Percentiles rank a stretch among this genome's conserved stretches.
Evolutionary conservation across 1,284 basidiomycete genomes (phyloP).

Genomic region (Ceratobasidium sp.): DNA sequence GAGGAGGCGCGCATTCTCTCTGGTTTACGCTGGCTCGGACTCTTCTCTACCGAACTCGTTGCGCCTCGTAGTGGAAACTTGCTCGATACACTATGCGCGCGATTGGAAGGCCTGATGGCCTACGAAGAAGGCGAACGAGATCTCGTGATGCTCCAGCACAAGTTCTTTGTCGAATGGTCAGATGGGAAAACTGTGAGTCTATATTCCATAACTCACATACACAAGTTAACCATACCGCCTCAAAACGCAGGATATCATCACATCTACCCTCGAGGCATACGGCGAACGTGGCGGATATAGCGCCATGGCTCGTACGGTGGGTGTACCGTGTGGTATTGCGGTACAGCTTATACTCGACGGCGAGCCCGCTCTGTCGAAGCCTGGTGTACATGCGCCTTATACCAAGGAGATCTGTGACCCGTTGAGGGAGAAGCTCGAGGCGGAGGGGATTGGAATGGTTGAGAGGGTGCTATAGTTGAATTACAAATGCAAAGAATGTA

Average conservation of each 20-base stretch:
- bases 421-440: constrained; percentile 82
- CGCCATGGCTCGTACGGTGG: constrained; percentile 95
- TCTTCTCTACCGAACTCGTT: constrained; percentile 83
- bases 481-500: background rate
- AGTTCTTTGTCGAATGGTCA: constrained; percentile 89
- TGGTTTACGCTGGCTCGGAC: constrained; percentile 93
- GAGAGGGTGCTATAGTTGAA: constrained; percentile 67
- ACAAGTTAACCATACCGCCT: constrained; percentile 39
- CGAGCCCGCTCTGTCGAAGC: constrained; percentile 70
- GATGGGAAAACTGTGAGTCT: constrained; percentile 79
- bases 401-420: constrained; percentile 89
- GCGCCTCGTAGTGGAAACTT: constrained; percentile 76
- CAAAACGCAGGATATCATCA: constrained; percentile 80
- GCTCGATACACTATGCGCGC: constrained; percentile 94
- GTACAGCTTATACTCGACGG: constrained; percentile 83
- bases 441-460: constrained; percentile 85
- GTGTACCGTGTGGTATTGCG: constrained; percentile 95
- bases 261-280: constrained; percentile 93
- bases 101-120: constrained; percentile 91
- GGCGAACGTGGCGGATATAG: constrained; percentile 86
- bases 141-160: constrained; percentile 98
- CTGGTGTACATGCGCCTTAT: constrained; percentile 92
- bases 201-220: constrained; percentile 39
- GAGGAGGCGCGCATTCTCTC: constrained; percentile 85
- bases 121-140: constrained; percentile 94